These are phyloP conservation scores for Malbranchea cinnamomea DNA, from an alignment of 2,329 filamentous ascomycete species.

Conservation along the genomic window DNA sequence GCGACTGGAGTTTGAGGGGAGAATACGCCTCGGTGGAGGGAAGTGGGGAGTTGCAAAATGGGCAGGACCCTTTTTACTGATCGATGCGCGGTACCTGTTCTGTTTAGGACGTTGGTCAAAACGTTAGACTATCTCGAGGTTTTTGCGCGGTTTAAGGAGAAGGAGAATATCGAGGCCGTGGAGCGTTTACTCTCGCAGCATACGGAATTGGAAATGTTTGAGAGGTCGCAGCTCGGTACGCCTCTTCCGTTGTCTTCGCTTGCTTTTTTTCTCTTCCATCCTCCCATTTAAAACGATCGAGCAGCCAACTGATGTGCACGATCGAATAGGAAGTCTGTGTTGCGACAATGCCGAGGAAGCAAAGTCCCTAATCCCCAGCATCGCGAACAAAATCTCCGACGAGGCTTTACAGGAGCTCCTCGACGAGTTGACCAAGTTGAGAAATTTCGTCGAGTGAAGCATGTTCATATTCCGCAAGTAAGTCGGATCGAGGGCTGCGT, in stretches of 20 bases:
- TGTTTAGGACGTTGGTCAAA: constrained; percentile 53
- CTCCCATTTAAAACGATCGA: background rate
- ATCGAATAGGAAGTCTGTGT: constrained; percentile 60
- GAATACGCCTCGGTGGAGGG: too few species aligned
- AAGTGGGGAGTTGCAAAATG: too few species aligned
- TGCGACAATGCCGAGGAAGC: constrained; percentile 90
- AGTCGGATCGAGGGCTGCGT: too few species aligned
- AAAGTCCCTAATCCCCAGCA: constrained; percentile 81
- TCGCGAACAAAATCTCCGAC: constrained; percentile 80
- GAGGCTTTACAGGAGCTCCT: constrained; percentile 76
- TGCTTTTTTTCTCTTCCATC: constrained; percentile 1
- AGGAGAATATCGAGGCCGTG: constrained; percentile 88
- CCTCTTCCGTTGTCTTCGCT: constrained; percentile 8
- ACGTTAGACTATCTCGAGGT: constrained; percentile 86
- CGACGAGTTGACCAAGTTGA: constrained; percentile 77
- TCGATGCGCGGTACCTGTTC: background rate
- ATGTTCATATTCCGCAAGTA: background rate
- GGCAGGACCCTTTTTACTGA: background rate
- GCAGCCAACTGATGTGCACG: background rate
- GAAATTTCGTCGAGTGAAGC: constrained; percentile 30
- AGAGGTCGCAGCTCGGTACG: constrained; percentile 79
- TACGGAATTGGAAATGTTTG: constrained; percentile 69
- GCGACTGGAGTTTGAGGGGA: background rate
- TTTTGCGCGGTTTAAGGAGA: constrained; percentile 90
- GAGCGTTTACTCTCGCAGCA: constrained; percentile 70